Conservation (phyloP, 495 filamentous ascomycete genomes). For the Haplographium delicatum region DNA sequence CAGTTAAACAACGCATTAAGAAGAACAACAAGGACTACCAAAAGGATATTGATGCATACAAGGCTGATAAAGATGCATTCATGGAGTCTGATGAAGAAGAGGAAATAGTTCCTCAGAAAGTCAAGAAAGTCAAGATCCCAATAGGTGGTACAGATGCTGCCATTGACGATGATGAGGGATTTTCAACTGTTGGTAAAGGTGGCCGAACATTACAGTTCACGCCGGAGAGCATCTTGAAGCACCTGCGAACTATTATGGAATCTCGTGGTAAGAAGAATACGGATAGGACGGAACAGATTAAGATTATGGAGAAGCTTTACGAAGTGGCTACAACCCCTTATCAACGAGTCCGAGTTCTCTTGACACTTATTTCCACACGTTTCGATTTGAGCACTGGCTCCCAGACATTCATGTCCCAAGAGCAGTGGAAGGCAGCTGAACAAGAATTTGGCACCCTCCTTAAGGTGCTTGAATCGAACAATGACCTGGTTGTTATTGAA, state of each 20-base stretch:
- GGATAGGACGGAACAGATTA: slow-evolving; percentile 89
- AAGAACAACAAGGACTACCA: slow-evolving; percentile 97
- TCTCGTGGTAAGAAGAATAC: slow-evolving; percentile 98
- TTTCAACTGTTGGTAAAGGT: slow-evolving; percentile 77
- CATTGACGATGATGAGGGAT: slow-evolving; percentile 73
- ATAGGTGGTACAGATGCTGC: slow-evolving; percentile 34
- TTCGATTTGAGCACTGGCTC: slow-evolving; percentile 86
- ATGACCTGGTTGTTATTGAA: slow-evolving; percentile 78
- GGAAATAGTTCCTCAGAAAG: slow-evolving; percentile 41
- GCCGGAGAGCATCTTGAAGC: slow-evolving; percentile 96
- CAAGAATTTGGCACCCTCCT: slow-evolving; percentile 75
- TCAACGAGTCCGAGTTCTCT: slow-evolving; percentile 87
- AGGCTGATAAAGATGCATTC: slow-evolving; percentile 75
- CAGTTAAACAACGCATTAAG: slow-evolving; percentile 93
- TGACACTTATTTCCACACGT: slow-evolving; percentile 87
- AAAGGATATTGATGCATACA: slow-evolving; percentile 80
- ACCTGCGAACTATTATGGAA: slow-evolving; percentile 87
- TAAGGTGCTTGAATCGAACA: slow-evolving; percentile 69
- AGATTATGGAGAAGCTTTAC: slow-evolving; percentile 91
- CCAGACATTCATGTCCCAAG: slow-evolving; percentile 82
- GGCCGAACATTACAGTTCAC: slow-evolving; percentile 86
- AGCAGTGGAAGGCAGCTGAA: slow-evolving; percentile 96
- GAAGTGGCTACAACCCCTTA: slow-evolving; percentile 87
- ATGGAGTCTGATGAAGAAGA: slow-evolving; percentile 82
- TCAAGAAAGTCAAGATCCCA: slow-evolving; percentile 41